These are phyloP conservation scores for Cephaloascus fragrans DNA, from an alignment of 805 yeast genomes.

Conservation along the genomic window DNA sequence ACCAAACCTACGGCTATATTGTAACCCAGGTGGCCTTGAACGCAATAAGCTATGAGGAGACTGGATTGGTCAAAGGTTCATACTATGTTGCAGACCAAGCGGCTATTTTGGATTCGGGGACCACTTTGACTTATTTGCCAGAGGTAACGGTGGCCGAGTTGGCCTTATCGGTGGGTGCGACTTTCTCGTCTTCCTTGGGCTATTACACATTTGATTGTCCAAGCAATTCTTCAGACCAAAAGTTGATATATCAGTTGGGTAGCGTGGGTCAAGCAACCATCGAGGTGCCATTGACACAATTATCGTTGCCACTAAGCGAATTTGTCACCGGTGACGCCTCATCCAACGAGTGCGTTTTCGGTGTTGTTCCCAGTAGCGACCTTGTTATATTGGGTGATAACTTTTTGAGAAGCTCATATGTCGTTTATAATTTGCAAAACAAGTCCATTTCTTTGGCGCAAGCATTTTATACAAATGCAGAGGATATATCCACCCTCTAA, in stretches of 20 bases:
- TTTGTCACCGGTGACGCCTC: conserved; percentile 1
- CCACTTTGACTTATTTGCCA: conserved; percentile 17
- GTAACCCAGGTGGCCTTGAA: not conserved
- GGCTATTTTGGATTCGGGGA: conserved; percentile 18
- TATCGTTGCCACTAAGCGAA: conserved; percentile 2
- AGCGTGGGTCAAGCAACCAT: conserved; percentile 17
- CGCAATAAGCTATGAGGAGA: not conserved
- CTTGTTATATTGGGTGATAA: conserved; percentile 15
- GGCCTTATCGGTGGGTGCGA: conserved; percentile 13
- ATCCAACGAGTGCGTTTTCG: conserved; percentile 5
- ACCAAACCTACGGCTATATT: conserved; percentile 8
- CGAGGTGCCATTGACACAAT: conserved; percentile 15
- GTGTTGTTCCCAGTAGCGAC: conserved; percentile 4
- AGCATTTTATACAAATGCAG: conserved; percentile 9
- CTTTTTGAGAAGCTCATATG: conserved; percentile 16
- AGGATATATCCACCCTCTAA: conserved; percentile 21
- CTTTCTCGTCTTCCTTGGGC: conserved; percentile 8
- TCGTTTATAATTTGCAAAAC: conserved; percentile 17
- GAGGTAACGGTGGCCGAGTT: conserved; percentile 3
- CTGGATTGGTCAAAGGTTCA: not conserved
- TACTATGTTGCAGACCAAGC: not conserved
- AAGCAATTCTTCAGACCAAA: conserved; percentile 9
- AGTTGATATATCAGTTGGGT: not conserved
- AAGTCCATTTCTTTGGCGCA: conserved; percentile 15
- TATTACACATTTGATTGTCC: conserved; percentile 16